These are phyloP conservation scores for Coemansia reversa DNA, from an alignment of 192 early-diverging fungal species.

Conservation along the genomic window DNA sequence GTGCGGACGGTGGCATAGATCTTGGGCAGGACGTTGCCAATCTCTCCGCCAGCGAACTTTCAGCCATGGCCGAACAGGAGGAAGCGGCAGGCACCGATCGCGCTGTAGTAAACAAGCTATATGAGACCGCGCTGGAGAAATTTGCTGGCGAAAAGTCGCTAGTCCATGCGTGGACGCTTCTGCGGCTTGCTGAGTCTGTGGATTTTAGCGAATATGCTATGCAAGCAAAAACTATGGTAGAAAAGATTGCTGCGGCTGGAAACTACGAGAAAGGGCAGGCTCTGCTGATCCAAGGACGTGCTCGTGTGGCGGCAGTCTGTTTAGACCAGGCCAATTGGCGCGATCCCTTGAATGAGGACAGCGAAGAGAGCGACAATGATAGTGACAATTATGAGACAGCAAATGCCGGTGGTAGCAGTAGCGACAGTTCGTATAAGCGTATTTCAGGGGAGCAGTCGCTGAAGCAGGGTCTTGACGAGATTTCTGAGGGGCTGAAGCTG, in stretches of 20 bases:
- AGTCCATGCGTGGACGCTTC: constrained; percentile 22
- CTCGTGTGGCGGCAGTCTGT: constrained; percentile 27
- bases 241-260: not conserved
- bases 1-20: constrained; percentile 60
- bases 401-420: not conserved
- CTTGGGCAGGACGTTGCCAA: constrained; percentile 25
- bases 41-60: constrained; percentile 42
- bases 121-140: constrained; percentile 61
- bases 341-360: constrained; percentile 17
- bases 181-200: constrained; percentile 32
- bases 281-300: constrained; percentile 22
- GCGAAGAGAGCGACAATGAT: constrained; percentile 15
- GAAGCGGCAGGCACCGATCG: constrained; percentile 25
- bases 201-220: constrained; percentile 27
- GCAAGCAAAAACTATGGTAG: constrained; percentile 13
- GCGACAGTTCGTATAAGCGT: not conserved
- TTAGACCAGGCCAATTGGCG: constrained; percentile 33
- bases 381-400: not conserved
- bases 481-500: constrained; percentile 8
- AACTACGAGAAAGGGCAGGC: not conserved
- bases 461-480: constrained; percentile 19
- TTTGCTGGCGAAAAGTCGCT: constrained; percentile 27
- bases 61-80: constrained; percentile 55
- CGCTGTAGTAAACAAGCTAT: constrained; percentile 58
- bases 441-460: constrained; percentile 17